Evolutionary conservation across 2,329 filamentous ascomycete genomes (phyloP), one percentile per base, ranked within the genome.

Genomic region (Macroventuria anomochaeta): DNA sequence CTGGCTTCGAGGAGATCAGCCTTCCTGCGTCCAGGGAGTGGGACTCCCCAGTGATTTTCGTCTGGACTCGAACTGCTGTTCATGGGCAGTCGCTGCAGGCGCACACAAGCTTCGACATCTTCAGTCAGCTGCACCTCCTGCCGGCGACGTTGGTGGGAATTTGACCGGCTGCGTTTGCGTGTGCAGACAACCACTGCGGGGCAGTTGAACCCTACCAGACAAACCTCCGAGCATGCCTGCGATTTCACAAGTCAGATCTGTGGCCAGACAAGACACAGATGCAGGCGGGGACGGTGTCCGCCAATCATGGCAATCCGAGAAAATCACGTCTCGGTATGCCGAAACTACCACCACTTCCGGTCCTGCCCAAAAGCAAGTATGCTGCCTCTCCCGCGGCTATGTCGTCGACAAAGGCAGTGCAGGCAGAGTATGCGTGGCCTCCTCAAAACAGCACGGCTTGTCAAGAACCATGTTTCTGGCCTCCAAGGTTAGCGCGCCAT

Each of bases 301-400:
- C 53, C 53, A 55, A 55, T 55, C 53, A 50, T 46, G 41, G 40
- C 41, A 46, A n/a, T 31, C 46, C 39, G 46, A 48, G 36, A 17
- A 8, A n/a, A 3, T 17, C 15, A n/a, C 34, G 20, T 40, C 37
- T 51, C 53, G 53, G 53, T 37, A 50, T 55, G 46, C 53, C 53
- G 53, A 55, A 46, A 38, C 36, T 25, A 33, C 17, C 11, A 31
- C 36, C 41, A 18, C 28, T 26, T 54, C 41, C 46, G 40, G 46
- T 18, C 32, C 37, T 46, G 8, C 37, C n/a, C 20, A 28, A 28
- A 34, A 44, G 33, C 17, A 34, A 49, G 12, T 23, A 10, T 32
- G 28, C 18, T 55, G 52, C 29, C 36, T 47, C 33, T 32, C 31
- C 25, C 50, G 36, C 37, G 21, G 39, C 36, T 42, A n/a, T 28